Base-by-base conservation (phyloP, 768 basidiomycete species). In the Rhodotorula babjevae region DNA sequence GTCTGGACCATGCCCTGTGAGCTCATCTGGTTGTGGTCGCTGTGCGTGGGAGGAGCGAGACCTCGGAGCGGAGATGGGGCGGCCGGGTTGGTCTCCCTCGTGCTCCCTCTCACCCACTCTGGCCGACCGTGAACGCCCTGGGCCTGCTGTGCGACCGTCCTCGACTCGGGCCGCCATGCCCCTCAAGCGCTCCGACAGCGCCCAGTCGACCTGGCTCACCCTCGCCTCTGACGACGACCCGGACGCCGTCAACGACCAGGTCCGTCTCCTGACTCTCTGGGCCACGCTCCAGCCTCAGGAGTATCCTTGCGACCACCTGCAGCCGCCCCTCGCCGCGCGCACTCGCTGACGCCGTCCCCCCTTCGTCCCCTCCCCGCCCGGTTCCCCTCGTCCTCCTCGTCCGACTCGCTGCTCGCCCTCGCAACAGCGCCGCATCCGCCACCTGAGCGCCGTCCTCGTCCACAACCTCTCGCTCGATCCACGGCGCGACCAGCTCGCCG, bases 341-440 rank as follows among this genome's bases (percentile, higher is more conserved):
- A 5, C 29, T 29, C 18, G 55, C 55, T 56, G 55, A 56, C 55
- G 3, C 47, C 44, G n/a, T 29, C 11, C 12, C 52, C 21, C 15
- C 18, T 31, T 29, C 29, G 7, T 27, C 14, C 23, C 36, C 27
- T 5, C 36, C n/a, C 49, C 53, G 4, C 44, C 58, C n/a, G 27
- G 16, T n/a, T 47, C 21, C 23, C 23, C 44, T 21, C 44, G 21
- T 33, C 7, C 33, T 36, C 46, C 7, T 21, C 21, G 42, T 42
- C 29, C 42, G n/a, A n/a, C n/a, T n/a, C n/a, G n/a, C n/a, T n/a
- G n/a, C 50, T 46, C 52, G 58, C n/a, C 55, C 27, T 11, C 65
- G 25, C 19, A 36, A 29, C 68, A 76, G 74, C 71, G 74, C 12
- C 71, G 68, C 11, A 27, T 76, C 21, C 67, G 71, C 33, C 74